Evolutionary conservation across 495 filamentous ascomycete genomes (phyloP).

Genomic region (Letharia lupina): DNA sequence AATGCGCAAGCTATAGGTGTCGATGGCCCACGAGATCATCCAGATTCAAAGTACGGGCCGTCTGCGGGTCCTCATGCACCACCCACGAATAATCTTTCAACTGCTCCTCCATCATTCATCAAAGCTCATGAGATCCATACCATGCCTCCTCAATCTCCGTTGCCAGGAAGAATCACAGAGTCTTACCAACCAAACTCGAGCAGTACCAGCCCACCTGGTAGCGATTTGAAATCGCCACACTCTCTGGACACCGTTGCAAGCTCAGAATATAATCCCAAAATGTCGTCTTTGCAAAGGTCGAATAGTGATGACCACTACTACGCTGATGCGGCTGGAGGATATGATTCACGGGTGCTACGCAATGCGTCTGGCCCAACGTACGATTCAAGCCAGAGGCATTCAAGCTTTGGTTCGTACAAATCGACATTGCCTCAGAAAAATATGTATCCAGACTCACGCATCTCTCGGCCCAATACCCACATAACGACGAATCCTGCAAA

Average conservation of each 20-base stretch:
- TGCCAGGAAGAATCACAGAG: constrained; percentile 12
- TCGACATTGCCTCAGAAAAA: constrained; percentile 16
- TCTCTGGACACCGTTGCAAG: constrained; percentile 9
- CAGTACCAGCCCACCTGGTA: constrained; percentile 15
- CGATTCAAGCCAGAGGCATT: constrained; percentile 11
- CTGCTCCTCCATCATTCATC: constrained; percentile 4
- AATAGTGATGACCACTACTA: constrained; percentile 27
- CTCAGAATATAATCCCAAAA: constrained; percentile 16
- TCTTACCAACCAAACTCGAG: constrained; percentile 14
- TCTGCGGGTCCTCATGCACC: constrained; percentile 8
- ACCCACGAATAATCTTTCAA: constrained; percentile 1
- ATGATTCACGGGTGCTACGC: constrained; percentile 17
- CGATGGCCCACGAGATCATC: constrained; percentile 16
- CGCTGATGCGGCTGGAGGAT: constrained; percentile 10
- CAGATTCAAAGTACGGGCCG: constrained; percentile 5
- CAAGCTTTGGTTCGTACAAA: constrained; percentile 17
- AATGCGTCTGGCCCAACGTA: constrained; percentile 15
- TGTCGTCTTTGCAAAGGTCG: constrained; percentile 20
- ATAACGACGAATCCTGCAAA: constrained; percentile 32
- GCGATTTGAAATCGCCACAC: constrained; percentile 18
- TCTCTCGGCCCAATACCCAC: constrained; percentile 26
- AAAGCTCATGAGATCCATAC: constrained; percentile 12
- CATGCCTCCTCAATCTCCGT: constrained; percentile 17
- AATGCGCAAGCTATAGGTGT: constrained; percentile 11
- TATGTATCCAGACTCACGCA: constrained; percentile 14